Evolutionary conservation across 345 rosid genomes (phyloP), one percentile per base, ranked within the genome.

Genomic region (Eucalyptus camaldulensis): DNA sequence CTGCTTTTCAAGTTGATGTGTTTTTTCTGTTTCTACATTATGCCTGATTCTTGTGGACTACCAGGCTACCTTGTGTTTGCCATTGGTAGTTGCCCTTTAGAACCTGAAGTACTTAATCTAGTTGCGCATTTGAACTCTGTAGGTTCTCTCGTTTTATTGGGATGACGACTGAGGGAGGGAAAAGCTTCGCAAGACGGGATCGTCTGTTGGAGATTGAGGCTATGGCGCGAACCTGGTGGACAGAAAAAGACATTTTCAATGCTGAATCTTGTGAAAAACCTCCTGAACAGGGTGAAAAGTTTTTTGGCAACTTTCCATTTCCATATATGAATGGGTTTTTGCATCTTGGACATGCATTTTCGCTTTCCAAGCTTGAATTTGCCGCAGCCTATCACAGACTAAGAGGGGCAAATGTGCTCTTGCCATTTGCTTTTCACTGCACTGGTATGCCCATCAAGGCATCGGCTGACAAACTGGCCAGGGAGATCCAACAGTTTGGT

Each of bases 361-460:
- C 99, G 29, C 76, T 96, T 31, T 96, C 99, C 21, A 96, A 96
- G 95, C 94, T 94, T 69, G 99, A 97, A 80, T 97, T 96, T 92
- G 99, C 99, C 22, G 97, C 98, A 49, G 98, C 99, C 51, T 97
- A 92, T 86, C 99, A 96, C 90, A 93, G 99, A 91, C 88, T 97
- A n/a, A 92, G 95, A 87, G 99, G 99, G 13, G 96, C 95, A 69
- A 97, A 96, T 90, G 99, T 96, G 88, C 94, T 97, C 6, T 91
- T 96, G 49, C 99, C 99, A 1, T 97, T 97, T 91, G 99, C 92
- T 51, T 97, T 97, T 86, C 99, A 97, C 88, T 96, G 99, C 89
- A 97, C 99, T 43, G 99, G 99, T 65, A 97, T 97, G 99, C 99
- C 99, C 8, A 97, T 97, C 51, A 96, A 97, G 94, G 99, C 99